Base-by-base conservation (phyloP, 768 basidiomycete species). In the Trametopsis cervina region DNA sequence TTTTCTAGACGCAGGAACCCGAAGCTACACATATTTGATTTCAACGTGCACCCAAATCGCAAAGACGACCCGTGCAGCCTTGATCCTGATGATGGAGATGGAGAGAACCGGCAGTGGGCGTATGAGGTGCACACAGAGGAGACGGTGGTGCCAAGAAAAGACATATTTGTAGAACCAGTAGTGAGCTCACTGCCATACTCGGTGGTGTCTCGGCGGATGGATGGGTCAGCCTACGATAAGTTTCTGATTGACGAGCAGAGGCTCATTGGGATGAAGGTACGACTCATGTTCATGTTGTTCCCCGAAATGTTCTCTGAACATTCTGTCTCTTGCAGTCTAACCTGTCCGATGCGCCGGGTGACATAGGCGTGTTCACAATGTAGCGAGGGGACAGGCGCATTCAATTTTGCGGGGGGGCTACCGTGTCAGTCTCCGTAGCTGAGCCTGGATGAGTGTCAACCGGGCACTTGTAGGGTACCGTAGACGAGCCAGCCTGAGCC, bases 181-280 rank as follows among this genome's bases (percentile, higher is more conserved):
- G 51, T 49, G 18, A 57, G 46, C 24, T 25, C 27, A 15, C 50
- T 62, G 51, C 61, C 61, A 26, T 62, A 55, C 39, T 12, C 53
- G 12, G n/a, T n/a, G n/a, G 18, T 45, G 12, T 43, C 54, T 11
- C 36, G 46, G 11, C 22, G 55, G 5, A 50, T 47, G 41, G 59
- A 29, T 4, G 20, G 25, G 17, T 44, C 21, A 6, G 50, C 56
- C 1, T 73, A 69, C 46, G 63, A 63, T 5, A 70, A 70, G 7
- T 54, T 70, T 50, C 70, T 72, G 69, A 63, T 73, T 24, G 72
- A 72, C 47, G 69, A 71, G 23, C 67, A 68, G 37, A 58, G 70
- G 44, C 44, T 73, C 23, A 51, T 74, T 21, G 69, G 70, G 23
- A 47, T 74, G 50, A 65, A 65, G 62, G 72, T 74, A 33, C 15